These are phyloP conservation scores for Amaranthus cruentus DNA, from an alignment of 148 eudicot species.

Conservation along the genomic window DNA sequence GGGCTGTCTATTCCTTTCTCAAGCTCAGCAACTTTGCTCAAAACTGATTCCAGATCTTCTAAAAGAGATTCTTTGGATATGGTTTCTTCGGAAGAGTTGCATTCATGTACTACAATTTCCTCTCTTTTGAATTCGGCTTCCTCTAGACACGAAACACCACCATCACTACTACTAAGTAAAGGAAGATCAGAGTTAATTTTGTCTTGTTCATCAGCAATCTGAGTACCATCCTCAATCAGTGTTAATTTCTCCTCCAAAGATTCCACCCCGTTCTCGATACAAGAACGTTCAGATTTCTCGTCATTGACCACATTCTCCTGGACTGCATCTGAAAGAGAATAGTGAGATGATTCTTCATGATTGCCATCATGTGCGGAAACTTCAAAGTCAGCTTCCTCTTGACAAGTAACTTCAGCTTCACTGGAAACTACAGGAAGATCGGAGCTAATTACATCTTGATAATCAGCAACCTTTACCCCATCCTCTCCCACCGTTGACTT, in stretches of 20 bases:
- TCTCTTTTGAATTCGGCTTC: constrained; percentile 24
- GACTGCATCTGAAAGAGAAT: too few species aligned
- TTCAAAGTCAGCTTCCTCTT: background rate
- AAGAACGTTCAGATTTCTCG: constrained; percentile 42
- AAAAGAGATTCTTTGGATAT: constrained; percentile 49
- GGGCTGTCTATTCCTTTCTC: constrained; percentile 49
- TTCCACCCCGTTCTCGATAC: constrained; percentile 33
- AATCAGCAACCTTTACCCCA: constrained; percentile 20
- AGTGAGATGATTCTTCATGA: too few species aligned
- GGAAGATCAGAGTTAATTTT: constrained; percentile 22
- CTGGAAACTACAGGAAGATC: constrained; percentile 17
- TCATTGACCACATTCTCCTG: constrained; percentile 26
- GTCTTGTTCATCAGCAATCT: constrained; percentile 24
- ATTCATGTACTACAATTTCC: constrained; percentile 21
- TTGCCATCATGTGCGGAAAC: too few species aligned
- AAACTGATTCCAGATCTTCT: constrained; percentile 62
- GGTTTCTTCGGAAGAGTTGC: constrained; percentile 28
- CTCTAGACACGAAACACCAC: constrained; percentile 22
- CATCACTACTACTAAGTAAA: constrained; percentile 7
- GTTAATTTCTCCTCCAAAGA: constrained; percentile 21
- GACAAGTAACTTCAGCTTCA: constrained; percentile 10
- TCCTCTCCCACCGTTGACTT: constrained; percentile 27
- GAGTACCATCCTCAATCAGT: constrained; percentile 22
- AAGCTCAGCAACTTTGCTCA: constrained; percentile 45
- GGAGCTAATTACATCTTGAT: constrained; percentile 19